Percentiles rank a stretch among this genome's conserved stretches.
phyloP scores from a whole-genome alignment of 139 green algal species.

The Chlorella sp. region DNA sequence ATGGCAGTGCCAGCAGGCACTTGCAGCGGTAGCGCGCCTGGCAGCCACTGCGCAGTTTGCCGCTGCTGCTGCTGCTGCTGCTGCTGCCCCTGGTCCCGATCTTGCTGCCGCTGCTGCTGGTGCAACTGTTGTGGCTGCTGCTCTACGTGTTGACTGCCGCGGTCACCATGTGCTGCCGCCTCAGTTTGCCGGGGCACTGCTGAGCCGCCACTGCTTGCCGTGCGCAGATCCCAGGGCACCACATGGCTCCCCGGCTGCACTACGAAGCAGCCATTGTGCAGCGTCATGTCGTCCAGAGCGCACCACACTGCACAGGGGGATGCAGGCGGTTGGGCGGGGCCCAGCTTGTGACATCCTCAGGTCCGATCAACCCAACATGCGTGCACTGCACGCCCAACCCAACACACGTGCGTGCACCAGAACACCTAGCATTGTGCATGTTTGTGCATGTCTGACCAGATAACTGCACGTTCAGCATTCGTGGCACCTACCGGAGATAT shows the following conservation, averaged over 20 bases:
- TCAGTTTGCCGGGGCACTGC: not conserved
- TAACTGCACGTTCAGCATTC: not conserved
- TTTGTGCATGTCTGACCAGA: not conserved
- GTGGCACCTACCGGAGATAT: slow-evolving; percentile 27
- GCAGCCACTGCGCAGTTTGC: not conserved
- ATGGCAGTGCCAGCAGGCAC: slow-evolving; percentile 31
- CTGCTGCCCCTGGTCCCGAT: not conserved
- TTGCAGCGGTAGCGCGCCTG: not conserved
- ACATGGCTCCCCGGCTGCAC: slow-evolving; percentile 35
- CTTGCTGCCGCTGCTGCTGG: not conserved
- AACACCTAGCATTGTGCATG: too few relatives aligned
- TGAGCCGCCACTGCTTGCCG: not conserved
- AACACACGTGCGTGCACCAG: not conserved
- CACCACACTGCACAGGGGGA: slow-evolving; percentile 25
- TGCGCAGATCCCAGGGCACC: not conserved
- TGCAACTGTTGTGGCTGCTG: not conserved
- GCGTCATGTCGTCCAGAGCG: slow-evolving; percentile 37
- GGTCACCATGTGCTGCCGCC: too few relatives aligned
- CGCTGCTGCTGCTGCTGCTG: not conserved
- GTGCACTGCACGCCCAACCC: too few relatives aligned
- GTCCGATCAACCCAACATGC: too few relatives aligned
- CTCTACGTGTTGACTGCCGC: too few relatives aligned
- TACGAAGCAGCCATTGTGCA: slow-evolving; percentile 39
- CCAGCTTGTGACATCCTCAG: too few relatives aligned
- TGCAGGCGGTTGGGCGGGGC: not conserved